Conservation (phyloP, 2,329 filamentous ascomycete species). For the Graphiopsis chlorocephala region DNA sequence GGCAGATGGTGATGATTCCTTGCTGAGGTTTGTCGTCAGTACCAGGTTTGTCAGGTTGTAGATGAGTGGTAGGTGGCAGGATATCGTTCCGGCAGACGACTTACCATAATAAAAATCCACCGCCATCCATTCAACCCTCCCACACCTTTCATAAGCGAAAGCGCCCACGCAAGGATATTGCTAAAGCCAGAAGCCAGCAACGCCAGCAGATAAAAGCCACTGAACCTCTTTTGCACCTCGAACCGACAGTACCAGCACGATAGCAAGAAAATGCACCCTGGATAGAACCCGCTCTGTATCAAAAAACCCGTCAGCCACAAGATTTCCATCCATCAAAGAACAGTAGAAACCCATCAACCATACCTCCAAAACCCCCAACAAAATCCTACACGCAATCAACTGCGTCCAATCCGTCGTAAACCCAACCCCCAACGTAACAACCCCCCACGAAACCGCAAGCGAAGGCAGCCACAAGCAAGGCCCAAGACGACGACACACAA, state of each 20-base stretch:
- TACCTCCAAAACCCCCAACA: constrained; percentile 63
- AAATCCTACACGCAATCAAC: constrained; percentile 54
- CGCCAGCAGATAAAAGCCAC: constrained; percentile 51
- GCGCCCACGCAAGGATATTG: constrained; percentile 43
- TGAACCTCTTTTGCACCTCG: constrained; percentile 18
- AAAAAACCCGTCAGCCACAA: background rate
- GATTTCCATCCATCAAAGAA: background rate
- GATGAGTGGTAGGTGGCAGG: background rate
- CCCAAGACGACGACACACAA: constrained; percentile 65
- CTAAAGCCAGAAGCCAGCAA: constrained; percentile 47
- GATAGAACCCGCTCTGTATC: constrained; percentile 44
- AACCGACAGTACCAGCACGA: constrained; percentile 52
- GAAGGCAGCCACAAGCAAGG: constrained; percentile 34
- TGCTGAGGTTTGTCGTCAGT: constrained; percentile 18
- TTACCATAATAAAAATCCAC: constrained; percentile 46
- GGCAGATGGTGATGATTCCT: constrained; percentile 18
- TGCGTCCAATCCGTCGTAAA: constrained; percentile 55
- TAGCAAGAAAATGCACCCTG: constrained; percentile 62
- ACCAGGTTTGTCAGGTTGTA: background rate
- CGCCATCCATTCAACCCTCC: constrained; percentile 37
- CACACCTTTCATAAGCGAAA: constrained; percentile 46
- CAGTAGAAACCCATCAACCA: background rate
- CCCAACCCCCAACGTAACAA: constrained; percentile 62
- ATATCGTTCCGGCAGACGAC: too few relatives aligned
- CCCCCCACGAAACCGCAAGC: constrained; percentile 56